A percentile compares a stretch with the other conserved stretches of the same genome.
These are phyloP conservation scores for Rhododendron kiyosumense DNA, from an alignment of 148 eudicot species.

Conservation along the genomic window DNA sequence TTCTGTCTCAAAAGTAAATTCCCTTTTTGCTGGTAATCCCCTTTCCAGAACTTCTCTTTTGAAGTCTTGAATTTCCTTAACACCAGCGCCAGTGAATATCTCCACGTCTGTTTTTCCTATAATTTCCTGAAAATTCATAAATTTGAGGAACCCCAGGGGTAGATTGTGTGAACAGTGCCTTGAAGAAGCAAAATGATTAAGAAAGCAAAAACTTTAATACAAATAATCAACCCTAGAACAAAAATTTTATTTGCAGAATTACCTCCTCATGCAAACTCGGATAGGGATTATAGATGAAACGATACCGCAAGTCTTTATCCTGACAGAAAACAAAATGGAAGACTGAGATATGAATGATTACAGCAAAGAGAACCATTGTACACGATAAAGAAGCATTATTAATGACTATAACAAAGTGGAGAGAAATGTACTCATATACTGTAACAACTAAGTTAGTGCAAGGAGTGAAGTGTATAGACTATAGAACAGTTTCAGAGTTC, in stretches of 20 bases:
- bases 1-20: constrained; percentile 84
- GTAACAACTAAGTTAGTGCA: background rate
- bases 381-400: background rate
- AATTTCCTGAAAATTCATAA: constrained; percentile 62
- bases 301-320: constrained; percentile 81
- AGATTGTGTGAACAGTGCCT: constrained; percentile 22
- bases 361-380: background rate
- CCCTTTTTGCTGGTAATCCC: constrained; percentile 82
- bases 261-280: constrained; percentile 85
- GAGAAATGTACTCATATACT: background rate
- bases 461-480: background rate
- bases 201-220: background rate
- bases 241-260: constrained; percentile 15
- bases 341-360: background rate
- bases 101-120: constrained; percentile 90
- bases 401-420: constrained; percentile 1
- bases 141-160: constrained; percentile 25
- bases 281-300: constrained; percentile 80
- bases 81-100: constrained; percentile 79
- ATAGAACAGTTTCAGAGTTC: background rate
- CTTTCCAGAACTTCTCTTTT: constrained; percentile 83
- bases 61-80: constrained; percentile 81
- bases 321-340: constrained; percentile 23
- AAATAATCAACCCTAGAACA: background rate
- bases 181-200: background rate